Evolutionary conservation across 2,329 filamentous ascomycete genomes (phyloP), one percentile per base, ranked within the genome.

Genomic region (Colletotrichum magnum): DNA sequence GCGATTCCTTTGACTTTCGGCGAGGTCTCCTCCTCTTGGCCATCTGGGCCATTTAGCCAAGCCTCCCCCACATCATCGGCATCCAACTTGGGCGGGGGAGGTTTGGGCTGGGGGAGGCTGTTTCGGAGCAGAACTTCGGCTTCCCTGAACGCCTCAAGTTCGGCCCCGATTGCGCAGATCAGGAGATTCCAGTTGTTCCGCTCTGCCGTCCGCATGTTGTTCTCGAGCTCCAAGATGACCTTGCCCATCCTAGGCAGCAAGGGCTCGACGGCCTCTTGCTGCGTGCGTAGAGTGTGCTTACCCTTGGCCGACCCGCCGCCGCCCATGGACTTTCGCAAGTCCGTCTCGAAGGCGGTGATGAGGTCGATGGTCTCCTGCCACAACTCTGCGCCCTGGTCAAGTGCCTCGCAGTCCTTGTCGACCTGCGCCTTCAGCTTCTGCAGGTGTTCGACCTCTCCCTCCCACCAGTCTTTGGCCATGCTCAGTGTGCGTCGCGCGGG

Each of bases 151-250:
- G 91, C 90, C 68, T 92, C 90, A 1, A 93, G 76, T 77, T 94
- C 93, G 0, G 93, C 93, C 0, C 92, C 92, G 41, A 95, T 89
- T 12, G 92, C 92, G 59, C 89, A 93, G 5, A 94, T 90, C 18
- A 95, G 83, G 16, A 95, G 80, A 65, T 92, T 94, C 93, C 93
- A 95, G 16, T 86, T 85, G 65, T 87, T 87, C 1, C 84, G 80
- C 69, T 92, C 88, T 0, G 90, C 90, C 2, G 85, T 75, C 1
- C 83, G 80, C 28, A 90, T 74, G 21, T 86, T 84, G 16, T 83
- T 79, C 61, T 90, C 85, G 4, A 95, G 79, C 3, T 86, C 84
- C 0, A 75, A 73, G 13, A 91, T 85, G 5, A 91, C 86, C 3
- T 75, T 76, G 32, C 86, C 82, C 85, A 94, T 90, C 69, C 86